These are phyloP conservation scores for Ilyonectria robusta DNA, from an alignment of 2,329 filamentous ascomycete species.

Conservation along the genomic window DNA sequence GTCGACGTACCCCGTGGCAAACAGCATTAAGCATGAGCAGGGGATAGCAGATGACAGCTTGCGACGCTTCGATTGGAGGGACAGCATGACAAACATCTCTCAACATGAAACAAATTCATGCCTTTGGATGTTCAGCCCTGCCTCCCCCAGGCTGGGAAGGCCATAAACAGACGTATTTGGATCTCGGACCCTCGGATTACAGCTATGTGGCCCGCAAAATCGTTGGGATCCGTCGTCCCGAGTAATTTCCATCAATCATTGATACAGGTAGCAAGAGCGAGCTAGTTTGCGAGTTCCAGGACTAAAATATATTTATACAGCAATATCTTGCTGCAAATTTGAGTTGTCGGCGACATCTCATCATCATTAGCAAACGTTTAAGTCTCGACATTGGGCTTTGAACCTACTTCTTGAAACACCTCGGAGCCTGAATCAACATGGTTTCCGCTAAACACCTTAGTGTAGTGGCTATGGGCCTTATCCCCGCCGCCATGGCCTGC, in stretches of 20 bases:
- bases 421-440: not conserved
- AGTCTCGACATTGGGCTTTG: not conserved
- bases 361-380: no score
- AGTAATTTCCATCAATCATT: constrained; percentile 7
- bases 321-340: not conserved
- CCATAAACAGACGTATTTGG: not conserved
- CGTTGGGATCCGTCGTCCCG: no score
- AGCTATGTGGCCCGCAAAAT: not conserved
- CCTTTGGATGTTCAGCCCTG: not conserved
- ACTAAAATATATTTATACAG: not conserved
- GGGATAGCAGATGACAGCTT: not conserved
- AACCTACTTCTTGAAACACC: no score
- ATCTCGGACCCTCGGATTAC: constrained; percentile 4
- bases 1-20: not conserved
- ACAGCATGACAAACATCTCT: not conserved
- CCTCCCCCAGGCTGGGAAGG: not conserved
- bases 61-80: not conserved
- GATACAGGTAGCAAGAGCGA: not conserved
- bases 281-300: not conserved
- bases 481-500: constrained; percentile 48
- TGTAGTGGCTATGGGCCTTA: constrained; percentile 38
- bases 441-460: not conserved
- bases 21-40: not conserved
- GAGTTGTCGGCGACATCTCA: not conserved
- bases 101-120: not conserved